Conservation (phyloP, 345 rosid genomes). For the Passiflora organensis region DNA sequence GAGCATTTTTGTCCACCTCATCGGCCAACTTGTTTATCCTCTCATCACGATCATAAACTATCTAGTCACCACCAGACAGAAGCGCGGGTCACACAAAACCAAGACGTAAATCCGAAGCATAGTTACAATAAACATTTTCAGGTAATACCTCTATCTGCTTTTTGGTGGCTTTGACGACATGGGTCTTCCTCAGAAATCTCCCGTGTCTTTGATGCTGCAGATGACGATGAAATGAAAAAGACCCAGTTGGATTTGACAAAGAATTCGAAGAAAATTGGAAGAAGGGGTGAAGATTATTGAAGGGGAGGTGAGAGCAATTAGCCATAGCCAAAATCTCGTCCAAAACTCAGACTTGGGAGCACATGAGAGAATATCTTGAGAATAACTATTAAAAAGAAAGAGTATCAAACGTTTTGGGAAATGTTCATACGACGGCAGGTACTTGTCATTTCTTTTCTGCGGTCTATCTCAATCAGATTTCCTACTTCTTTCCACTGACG, state of each 20-base stretch:
- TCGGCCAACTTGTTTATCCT: slow-evolving; percentile 67
- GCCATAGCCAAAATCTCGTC: too few relatives aligned
- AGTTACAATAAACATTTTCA: too few relatives aligned
- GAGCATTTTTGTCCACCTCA: slow-evolving; percentile 74
- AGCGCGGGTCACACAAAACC: neutral
- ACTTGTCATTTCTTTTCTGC: too few relatives aligned
- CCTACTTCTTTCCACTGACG: too few relatives aligned
- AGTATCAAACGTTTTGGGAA: too few relatives aligned
- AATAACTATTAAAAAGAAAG: too few relatives aligned
- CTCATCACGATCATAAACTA: slow-evolving; percentile 82
- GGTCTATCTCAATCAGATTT: too few relatives aligned
- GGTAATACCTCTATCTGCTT: slow-evolving; percentile 52
- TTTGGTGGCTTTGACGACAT: slow-evolving; percentile 42
- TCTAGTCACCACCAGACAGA: slow-evolving; percentile 31
- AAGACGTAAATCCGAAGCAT: too few relatives aligned
- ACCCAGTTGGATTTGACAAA: slow-evolving; percentile 19
- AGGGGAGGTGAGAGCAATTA: slow-evolving; percentile 45
- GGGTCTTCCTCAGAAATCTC: neutral
- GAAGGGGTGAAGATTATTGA: slow-evolving; percentile 25
- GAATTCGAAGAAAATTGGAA: slow-evolving; percentile 23
- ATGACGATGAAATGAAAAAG: slow-evolving; percentile 22
- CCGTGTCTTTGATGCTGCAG: slow-evolving; percentile 30
- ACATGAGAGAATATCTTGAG: too few relatives aligned
- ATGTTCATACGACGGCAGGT: too few relatives aligned
- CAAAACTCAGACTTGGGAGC: too few relatives aligned